Base-by-base conservation (phyloP, 768 basidiomycete genomes). In the Daedalea quercina region DNA sequence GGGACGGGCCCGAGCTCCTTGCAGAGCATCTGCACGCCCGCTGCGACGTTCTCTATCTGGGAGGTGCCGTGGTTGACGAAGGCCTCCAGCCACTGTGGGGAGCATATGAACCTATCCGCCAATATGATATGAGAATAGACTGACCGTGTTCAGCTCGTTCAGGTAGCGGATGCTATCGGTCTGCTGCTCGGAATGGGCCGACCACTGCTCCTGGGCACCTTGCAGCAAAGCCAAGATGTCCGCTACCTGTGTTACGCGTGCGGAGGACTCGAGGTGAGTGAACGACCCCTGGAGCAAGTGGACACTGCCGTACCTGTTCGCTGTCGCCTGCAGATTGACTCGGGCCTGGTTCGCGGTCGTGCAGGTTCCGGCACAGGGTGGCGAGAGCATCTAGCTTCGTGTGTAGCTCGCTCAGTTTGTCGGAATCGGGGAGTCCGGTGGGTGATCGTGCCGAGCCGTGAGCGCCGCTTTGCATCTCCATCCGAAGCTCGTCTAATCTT, bases 51-150 rank as follows among this genome's bases (percentile, higher is more conserved):
- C 60, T 85, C 79, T 22, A 89, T 83, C 57, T 90, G 87, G 13
- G 78, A 76, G 0, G 82, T 84, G n/a, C 85, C 84, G 42, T 83
- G 82, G 37, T 81, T 82, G 35, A 91, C 87, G 64, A 92, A 91
- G 2, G 81, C 71, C 59, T 93, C 91, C 40, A 94, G 76, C 91
- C 91, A 94, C 81, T 87, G 17, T 15, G 15, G 19, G 31, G 45
- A 60, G 59, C 41, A 60, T 60, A 53, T 15, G 11, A 53, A 43
- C 31, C 19, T 15, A 34, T 28, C n/a, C 1, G 20, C n/a, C 28
- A 13, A 25, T 1, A 35, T 17, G 19, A 9, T 44, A 19, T 2
- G 20, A 7, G n/a, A n/a, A 15, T 31, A 20, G 42, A 65, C 78
- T 54, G 55, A 85, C 87, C 52, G 73, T 71, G 61, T 90, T 90